Evolutionary conservation across 2,329 filamentous ascomycete genomes (phyloP).

Genomic region (Emmonsia crescens): DNA sequence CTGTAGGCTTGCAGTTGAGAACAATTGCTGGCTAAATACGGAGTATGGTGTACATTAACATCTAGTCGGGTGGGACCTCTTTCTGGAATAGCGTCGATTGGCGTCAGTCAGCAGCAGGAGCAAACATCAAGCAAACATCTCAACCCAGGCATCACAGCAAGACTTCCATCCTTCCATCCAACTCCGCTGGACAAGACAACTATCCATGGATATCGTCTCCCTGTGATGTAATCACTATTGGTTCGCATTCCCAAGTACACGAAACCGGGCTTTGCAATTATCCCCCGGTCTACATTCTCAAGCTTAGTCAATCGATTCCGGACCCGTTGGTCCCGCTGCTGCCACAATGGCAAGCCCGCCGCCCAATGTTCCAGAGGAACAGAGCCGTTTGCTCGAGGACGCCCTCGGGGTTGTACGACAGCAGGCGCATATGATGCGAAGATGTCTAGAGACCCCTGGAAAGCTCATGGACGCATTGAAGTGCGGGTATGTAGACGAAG

Average conservation of each 20-base stretch:
- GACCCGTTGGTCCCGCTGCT: conserved; percentile 17
- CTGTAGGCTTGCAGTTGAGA: background rate
- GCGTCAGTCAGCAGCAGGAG: background rate
- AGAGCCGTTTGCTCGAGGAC: conserved; percentile 91
- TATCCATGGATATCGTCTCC: background rate
- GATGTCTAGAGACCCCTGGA: conserved; percentile 89
- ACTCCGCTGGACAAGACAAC: background rate
- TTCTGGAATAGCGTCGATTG: conserved; percentile 1
- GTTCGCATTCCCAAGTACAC: background rate
- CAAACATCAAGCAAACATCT: background rate
- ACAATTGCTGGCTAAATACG: no score
- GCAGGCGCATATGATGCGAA: conserved; percentile 94
- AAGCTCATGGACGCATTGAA: conserved; percentile 99
- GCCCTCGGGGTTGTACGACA: conserved; percentile 91
- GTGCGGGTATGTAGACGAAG: conserved; percentile 66
- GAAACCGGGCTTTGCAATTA: background rate
- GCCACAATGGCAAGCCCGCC: conserved; percentile 37
- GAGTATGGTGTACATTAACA: no score
- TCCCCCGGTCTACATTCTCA: background rate
- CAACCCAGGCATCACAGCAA: background rate
- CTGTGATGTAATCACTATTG: background rate
- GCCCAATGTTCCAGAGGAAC: conserved; percentile 61
- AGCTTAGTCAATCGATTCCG: conserved; percentile 9
- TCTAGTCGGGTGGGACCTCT: conserved; percentile 2
- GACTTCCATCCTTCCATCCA: background rate